Conservation (phyloP, 768 basidiomycete genomes). For the Mycena epipterygia region DNA sequence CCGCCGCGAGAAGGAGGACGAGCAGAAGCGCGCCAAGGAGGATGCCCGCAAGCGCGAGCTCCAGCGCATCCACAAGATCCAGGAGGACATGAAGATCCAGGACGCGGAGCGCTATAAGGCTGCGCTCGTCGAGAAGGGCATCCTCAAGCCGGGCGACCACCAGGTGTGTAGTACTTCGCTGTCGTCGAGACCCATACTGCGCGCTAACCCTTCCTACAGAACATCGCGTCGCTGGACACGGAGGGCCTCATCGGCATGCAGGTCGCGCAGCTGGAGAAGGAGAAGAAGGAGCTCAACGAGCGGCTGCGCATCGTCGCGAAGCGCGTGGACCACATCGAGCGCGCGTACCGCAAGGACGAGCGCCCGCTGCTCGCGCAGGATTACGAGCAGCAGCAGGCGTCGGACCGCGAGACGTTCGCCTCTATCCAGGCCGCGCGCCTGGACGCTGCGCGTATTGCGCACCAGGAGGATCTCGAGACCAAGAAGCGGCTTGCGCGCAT, state of each 20-base stretch:
- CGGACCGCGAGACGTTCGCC: constrained; percentile 81
- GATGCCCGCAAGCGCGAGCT: constrained; percentile 74
- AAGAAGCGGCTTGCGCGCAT: constrained; percentile 85
- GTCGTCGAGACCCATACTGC: no score
- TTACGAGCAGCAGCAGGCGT: constrained; percentile 87
- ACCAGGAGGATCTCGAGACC: constrained; percentile 76
- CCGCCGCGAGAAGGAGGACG: constrained; percentile 78
- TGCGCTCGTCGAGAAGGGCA: constrained; percentile 84
- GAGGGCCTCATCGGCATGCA: constrained; percentile 90
- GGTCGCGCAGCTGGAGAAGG: constrained; percentile 96
- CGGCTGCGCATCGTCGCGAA: constrained; percentile 87
- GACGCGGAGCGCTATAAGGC: constrained; percentile 93
- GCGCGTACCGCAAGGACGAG: constrained; percentile 95
- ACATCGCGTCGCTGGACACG: constrained; percentile 87
- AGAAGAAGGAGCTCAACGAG: constrained; percentile 90
- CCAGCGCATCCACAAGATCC: constrained; percentile 77
- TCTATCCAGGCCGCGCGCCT: constrained; percentile 67
- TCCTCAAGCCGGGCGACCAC: constrained; percentile 60
- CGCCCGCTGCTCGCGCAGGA: constrained; percentile 87
- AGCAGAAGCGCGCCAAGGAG: constrained; percentile 70
- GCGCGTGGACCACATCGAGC: constrained; percentile 95
- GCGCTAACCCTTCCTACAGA: constrained; percentile 54
- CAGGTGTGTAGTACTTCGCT: constrained; percentile 45
- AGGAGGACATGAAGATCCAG: constrained; percentile 82
- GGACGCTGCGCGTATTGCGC: constrained; percentile 67